These are phyloP conservation scores for Aureobasidium mangrovei DNA, from an alignment of 2,329 filamentous ascomycete species.

Conservation along the genomic window DNA sequence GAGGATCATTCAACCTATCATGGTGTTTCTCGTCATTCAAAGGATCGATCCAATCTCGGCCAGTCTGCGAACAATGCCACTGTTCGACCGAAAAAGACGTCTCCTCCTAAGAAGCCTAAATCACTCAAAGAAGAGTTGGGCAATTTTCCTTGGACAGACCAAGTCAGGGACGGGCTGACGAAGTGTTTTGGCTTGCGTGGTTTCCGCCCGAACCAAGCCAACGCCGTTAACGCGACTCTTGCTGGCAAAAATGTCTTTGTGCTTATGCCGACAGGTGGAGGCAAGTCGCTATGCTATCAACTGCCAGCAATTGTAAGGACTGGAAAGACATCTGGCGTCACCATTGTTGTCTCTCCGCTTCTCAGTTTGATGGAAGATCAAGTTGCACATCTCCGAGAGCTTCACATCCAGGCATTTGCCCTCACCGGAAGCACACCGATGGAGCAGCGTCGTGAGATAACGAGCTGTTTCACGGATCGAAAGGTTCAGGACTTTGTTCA, in stretches of 20 bases:
- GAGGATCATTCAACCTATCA: slow-evolving; percentile 27
- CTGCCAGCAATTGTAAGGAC: slow-evolving; percentile 75
- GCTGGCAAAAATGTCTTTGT: slow-evolving; percentile 85
- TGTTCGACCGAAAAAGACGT: slow-evolving; percentile 12
- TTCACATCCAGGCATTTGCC: slow-evolving; percentile 69
- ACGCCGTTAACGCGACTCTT: slow-evolving; percentile 91
- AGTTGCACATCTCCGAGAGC: slow-evolving; percentile 66
- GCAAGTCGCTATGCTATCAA: slow-evolving; percentile 95
- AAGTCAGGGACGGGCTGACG: slow-evolving; percentile 72
- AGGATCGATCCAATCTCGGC: slow-evolving; percentile 22
- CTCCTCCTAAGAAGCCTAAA: slow-evolving; percentile 15
- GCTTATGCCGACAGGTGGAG: slow-evolving; percentile 94
- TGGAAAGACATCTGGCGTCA: slow-evolving; percentile 77
- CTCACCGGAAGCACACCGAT: slow-evolving; percentile 68
- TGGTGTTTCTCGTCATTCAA: background rate
- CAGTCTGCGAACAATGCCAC: slow-evolving; percentile 24
- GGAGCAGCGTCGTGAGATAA: slow-evolving; percentile 56
- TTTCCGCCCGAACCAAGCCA: slow-evolving; percentile 84
- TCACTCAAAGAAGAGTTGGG: slow-evolving; percentile 33
- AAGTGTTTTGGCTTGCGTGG: slow-evolving; percentile 76
- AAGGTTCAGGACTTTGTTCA: slow-evolving; percentile 71
- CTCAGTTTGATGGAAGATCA: slow-evolving; percentile 97
- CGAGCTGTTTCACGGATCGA: slow-evolving; percentile 52
- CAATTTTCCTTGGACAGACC: slow-evolving; percentile 71
- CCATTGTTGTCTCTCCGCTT: slow-evolving; percentile 87